Conservation (phyloP, 306 rosid species). For the peach (Prunus persica) region Prunus_persica_NCBIv2 NC_034010.1:15771501-15772000, state of each 20-base stretch:
- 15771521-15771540: too few relatives aligned
- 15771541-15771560: too few relatives aligned
- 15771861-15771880: neutral
- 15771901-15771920: neutral
- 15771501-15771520: too few relatives aligned
- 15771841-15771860: neutral
- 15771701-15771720: too few relatives aligned
- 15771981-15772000: neutral
- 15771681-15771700: too few relatives aligned
- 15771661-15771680: too few relatives aligned
- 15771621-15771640: too few relatives aligned
- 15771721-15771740: too few relatives aligned
- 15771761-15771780: neutral
- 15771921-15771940: neutral
- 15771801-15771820: neutral
- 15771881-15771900: neutral
- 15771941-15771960: neutral
- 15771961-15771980: neutral
- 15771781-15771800: neutral
- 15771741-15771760: neutral
- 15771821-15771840: neutral
- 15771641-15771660: too few relatives aligned
- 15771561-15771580: too few relatives aligned
- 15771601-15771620: too few relatives aligned
- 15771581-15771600: too few relatives aligned